A percentile compares a stretch with the other conserved stretches of the same genome.
phyloP scores from a whole-genome alignment of 2,329 filamentous ascomycete genomes.

The Biscogniauxia sp. region DNA sequence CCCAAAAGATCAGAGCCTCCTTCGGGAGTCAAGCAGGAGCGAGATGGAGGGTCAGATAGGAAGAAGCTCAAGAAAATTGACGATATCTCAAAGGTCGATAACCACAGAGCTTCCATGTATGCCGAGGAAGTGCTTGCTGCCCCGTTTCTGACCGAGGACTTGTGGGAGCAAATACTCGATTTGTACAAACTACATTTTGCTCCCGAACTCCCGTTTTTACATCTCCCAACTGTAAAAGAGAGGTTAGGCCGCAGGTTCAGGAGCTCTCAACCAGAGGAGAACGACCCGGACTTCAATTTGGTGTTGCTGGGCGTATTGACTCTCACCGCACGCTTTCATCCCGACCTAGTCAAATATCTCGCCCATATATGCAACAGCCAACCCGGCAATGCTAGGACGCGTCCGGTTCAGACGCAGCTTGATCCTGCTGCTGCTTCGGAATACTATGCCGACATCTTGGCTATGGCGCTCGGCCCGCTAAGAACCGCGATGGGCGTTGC shows the following conservation, averaged over 20 bases:
- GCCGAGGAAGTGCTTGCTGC: slow-evolving; percentile 61
- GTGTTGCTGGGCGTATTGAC: slow-evolving; percentile 66
- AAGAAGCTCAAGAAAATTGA: slow-evolving; percentile 47
- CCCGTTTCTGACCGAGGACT: slow-evolving; percentile 57
- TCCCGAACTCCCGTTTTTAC: slow-evolving; percentile 70
- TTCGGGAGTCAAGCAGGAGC: slow-evolving; percentile 38
- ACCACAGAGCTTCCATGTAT: slow-evolving; percentile 35
- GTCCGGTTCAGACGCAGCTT: slow-evolving; percentile 33
- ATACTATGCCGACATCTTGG: slow-evolving; percentile 61
- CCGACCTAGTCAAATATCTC: slow-evolving; percentile 55
- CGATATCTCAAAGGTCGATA: slow-evolving; percentile 40
- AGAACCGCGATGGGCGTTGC: slow-evolving; percentile 48
- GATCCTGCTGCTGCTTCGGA: slow-evolving; percentile 60
- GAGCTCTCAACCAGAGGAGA: slow-evolving; percentile 33
- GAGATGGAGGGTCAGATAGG: slow-evolving; percentile 45
- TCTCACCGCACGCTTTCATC: slow-evolving; percentile 67
- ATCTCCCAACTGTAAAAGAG: slow-evolving; percentile 61
- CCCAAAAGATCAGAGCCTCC: slow-evolving; percentile 43
- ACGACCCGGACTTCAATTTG: slow-evolving; percentile 50
- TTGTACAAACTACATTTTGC: slow-evolving; percentile 71
- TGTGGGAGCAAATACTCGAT: slow-evolving; percentile 69
- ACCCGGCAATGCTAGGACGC: slow-evolving; percentile 33
- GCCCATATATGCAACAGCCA: slow-evolving; percentile 38
- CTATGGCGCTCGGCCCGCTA: slow-evolving; percentile 47
- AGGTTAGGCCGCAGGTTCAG: slow-evolving; percentile 44